Base-by-base conservation (phyloP, 2,329 filamentous ascomycete genomes). In the Pseudogymnoascus sp. region DNA sequence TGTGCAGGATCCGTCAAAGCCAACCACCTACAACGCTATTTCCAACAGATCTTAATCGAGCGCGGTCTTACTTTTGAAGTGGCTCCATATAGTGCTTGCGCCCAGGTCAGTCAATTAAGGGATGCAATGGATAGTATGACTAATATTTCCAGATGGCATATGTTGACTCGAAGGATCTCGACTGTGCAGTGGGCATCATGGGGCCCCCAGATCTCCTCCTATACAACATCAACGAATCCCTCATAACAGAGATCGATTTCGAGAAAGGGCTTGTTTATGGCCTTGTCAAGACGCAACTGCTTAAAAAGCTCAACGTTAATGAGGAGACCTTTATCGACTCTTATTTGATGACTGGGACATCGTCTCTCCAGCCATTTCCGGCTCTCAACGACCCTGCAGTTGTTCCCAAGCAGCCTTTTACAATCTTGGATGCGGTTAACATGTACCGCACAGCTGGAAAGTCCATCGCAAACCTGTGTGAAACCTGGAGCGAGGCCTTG, bases 41-140 rank as follows among this genome's bases (percentile, higher is more conserved):
- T 98, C 41, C 90, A 96, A 76, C 80, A 82, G 31, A 86, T 93
- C 63, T 81, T 98, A 62, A 81, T 83, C 70, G 80, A 86, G 68
- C 84, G 88, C 67, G 81, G 82, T 1, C 79, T 96, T 64, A 84
- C 90, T 66, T 96, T 92, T 72, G 80, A 91, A 60, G 89, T 96
- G 51, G 89, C 93, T 11, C 93, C 93, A 1, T 96, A 92, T 79
- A 92, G 89, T 75, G 92, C 93, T 39, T 88, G 89, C 71, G 90
- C 91, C 65, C 92, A 96, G 85, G 90, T 93, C 77, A 73, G 80
- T 75, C 25, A 48, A 43, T 48, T 4, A 1, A 31, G 25, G 61
- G 60, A 25, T 23, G 14, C 36, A 45, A 23, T 60, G 28, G 11
- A 28, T 16, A 62, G 43, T 48, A 62, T 34, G 60, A 36, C 62